Percentiles rank a stretch among this genome's conserved stretches.
phyloP scores from a whole-genome alignment of 1,139 yeast species.

The Sugiyamaella novakii region DNA sequence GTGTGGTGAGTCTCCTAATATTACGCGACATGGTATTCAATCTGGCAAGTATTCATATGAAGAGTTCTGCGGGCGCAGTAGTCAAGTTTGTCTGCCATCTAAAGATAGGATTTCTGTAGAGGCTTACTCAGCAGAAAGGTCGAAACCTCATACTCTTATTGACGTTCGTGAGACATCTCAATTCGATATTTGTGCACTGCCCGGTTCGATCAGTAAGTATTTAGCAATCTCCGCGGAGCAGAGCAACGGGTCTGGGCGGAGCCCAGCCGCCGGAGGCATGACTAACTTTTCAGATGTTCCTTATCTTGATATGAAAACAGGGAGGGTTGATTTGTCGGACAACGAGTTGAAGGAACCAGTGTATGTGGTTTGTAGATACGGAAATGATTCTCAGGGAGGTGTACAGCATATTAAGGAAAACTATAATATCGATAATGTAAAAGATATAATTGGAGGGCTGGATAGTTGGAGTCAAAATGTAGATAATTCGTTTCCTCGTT shows the following conservation, averaged over 20 bases:
- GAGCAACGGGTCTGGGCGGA: too few species aligned
- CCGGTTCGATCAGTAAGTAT: constrained; percentile 61
- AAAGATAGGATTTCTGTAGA: constrained; percentile 54
- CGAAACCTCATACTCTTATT: constrained; percentile 47
- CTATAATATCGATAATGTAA: constrained; percentile 52
- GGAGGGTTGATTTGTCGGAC: constrained; percentile 1
- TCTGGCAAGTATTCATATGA: constrained; percentile 59
- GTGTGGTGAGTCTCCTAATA: constrained; percentile 56
- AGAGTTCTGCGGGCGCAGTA: constrained; percentile 70
- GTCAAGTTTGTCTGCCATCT: constrained; percentile 45
- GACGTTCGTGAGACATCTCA: constrained; percentile 88
- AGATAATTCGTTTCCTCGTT: constrained; percentile 66
- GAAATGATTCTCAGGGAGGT: constrained; percentile 89
- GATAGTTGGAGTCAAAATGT: constrained; percentile 66
- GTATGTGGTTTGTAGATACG: constrained; percentile 74
- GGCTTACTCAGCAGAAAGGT: constrained; percentile 6
- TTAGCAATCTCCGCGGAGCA: too few species aligned
- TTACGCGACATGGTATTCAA: constrained; percentile 52
- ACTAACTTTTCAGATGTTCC: constrained; percentile 23
- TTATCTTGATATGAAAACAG: constrained; percentile 19
- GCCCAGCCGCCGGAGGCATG: constrained; percentile 32
- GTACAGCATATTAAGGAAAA: constrained; percentile 56
- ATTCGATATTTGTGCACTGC: constrained; percentile 63
- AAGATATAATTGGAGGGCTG: constrained; percentile 79
- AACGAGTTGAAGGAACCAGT: constrained; percentile 30